Evolutionary conservation across 345 rosid species (phyloP).

Genomic region (Brassica rapa): DNA sequence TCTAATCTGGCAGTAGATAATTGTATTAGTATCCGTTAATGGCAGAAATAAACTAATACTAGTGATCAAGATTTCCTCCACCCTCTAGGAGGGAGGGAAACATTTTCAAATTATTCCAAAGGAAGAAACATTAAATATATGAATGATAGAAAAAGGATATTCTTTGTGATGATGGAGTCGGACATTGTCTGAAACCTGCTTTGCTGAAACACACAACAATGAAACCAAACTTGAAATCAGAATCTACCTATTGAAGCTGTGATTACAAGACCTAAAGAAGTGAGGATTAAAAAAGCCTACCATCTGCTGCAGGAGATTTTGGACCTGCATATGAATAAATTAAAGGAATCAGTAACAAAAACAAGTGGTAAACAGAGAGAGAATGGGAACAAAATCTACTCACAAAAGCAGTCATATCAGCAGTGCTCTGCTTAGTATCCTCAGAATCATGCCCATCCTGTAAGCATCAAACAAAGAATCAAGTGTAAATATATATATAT

Average conservation of each 20-base stretch:
- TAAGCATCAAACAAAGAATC: not conserved
- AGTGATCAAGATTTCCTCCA: not conserved
- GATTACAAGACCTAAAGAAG: conserved; percentile 16
- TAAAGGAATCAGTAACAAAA: conserved; percentile 21
- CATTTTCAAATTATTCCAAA: not conserved
- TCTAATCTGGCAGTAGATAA: not conserved
- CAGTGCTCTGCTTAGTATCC: conserved; percentile 61
- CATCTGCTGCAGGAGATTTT: conserved; percentile 92
- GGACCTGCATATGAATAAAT: conserved; percentile 56
- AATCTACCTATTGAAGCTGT: not conserved
- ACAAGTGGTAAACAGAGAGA: not conserved
- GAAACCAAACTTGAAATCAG: not conserved
- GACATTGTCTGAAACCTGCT: conserved; percentile 91
- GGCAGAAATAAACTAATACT: not conserved
- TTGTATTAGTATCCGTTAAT: not conserved
- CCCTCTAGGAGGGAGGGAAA: not conserved
- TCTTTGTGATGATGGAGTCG: conserved; percentile 78
- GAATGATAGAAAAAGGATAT: conserved; percentile 64
- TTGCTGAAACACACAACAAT: conserved; percentile 62
- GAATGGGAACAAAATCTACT: not conserved
- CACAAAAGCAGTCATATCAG: conserved; percentile 44
- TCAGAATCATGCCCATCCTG: conserved; percentile 84
- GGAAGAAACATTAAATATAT: not conserved
- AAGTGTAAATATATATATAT: not conserved
- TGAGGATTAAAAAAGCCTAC: conserved; percentile 42